Base-by-base conservation (phyloP, 768 basidiomycete species). In the Leccinellum albellum region DNA sequence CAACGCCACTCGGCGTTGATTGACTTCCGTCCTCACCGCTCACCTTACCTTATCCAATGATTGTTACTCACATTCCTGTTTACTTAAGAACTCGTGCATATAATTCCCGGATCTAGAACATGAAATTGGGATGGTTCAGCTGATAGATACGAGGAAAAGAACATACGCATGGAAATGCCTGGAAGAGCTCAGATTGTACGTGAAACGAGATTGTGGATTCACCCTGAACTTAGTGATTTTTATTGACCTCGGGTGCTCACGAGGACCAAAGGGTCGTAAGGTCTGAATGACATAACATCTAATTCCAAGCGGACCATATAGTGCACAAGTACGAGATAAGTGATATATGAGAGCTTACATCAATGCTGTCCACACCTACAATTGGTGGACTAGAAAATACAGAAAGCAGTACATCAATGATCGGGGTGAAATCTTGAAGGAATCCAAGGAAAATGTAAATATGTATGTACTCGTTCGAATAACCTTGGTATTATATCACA, bases 401-500 rank as follows among this genome's bases (percentile, higher is more conserved):
- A 58, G 32, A 37, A 47, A 12, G 31, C 10, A 12, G 32, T 6
- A 20, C 26, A 23, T 32, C 45, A 9, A 46, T 32, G 21, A 44
- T 28, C 45, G 44, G 12, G 21, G n/a, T 12, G n/a, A 37, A 14
- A 50, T 15, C 29, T 37, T 23, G 35, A 46, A 50, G 15, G n/a
- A 48, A 50, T 57, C 42, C 48, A 49, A n/a, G 29, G 31, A 21
- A 17, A 13, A 31, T 50, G 48, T 48, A 28, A 46, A 29, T 32
- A 32, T 37, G 40, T 32, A n/a, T 20, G 1, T 32, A 21, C 31
- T 42, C 21, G 33, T 31, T 20, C 23, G 12, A 12, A 33, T 35
- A 31, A 33, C 20, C 12, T 37, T 46, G 37, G 26, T 15, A 24
- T 24, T 23, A 26, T 26, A 37, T 71, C 55, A 70, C 23, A 71